Base-by-base conservation (phyloP, 441 rosid species). In the Melastoma candidum region DNA sequence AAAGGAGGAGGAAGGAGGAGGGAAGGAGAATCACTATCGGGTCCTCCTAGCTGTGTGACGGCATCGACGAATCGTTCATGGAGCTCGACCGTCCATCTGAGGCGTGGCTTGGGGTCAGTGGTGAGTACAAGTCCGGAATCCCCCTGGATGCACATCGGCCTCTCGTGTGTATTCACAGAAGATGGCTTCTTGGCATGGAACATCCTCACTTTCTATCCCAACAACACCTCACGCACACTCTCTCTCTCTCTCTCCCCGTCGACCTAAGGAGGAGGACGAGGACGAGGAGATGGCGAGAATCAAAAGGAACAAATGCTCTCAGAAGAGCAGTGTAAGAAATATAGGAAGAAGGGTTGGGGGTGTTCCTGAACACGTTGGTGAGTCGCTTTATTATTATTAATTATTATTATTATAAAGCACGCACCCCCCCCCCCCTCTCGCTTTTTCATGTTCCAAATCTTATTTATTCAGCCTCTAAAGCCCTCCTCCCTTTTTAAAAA, bases 21-120 rank as follows among this genome's bases (percentile, higher is more conserved):
- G 45, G 26, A 12, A 12, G 24, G 56, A 32, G 56, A 14, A 24
- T 39, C 81, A 93, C 99, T 93, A 57, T 93, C 99, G 0, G 99
- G 99, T 51, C 99, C 99, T 46, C 99, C 99, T 32, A 93, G 90
- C 72, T 93, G 99, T 68, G 96, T 70, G 32, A 93, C 99, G 5
- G 99, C 99, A 65, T 93, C 97, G n/a, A 93, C 99, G 47, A 93
- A 93, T 59, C 99, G 97, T 58, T 93, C 99, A 55, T 93, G 99
- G 49, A 89, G 99, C 72, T 93, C 99, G 4, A 80, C 95, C 2
- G 99, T 93, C 99, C 99, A 93, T 25, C 99, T 90, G 59, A 93
- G 90, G 48, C 99, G 95, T 5, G 99, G 99, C 77, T 93, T 93
- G 56, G 99, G 99, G 76, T 93, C 99, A 14, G 97, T 93, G 68